These are phyloP conservation scores for Aspergillus sergii DNA, from an alignment of 2,329 filamentous ascomycete species.

Conservation along the genomic window DNA sequence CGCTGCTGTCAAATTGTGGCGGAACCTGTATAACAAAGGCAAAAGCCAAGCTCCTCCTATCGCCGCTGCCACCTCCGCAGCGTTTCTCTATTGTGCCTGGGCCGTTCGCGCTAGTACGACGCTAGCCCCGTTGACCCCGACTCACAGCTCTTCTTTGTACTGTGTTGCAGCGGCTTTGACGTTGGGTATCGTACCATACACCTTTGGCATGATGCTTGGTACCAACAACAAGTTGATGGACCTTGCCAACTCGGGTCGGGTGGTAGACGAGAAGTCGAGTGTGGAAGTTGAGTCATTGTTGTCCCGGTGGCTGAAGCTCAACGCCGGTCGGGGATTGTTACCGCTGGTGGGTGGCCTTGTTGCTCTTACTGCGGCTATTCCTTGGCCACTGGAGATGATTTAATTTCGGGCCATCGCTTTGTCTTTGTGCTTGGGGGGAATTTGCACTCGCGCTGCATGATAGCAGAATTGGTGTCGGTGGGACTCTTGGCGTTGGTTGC, in stretches of 20 bases:
- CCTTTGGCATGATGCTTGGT: conserved; percentile 28
- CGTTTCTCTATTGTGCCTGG: conserved; percentile 35
- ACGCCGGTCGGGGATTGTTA: conserved; percentile 16
- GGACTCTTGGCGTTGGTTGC: not conserved
- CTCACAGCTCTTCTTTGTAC: conserved; percentile 25
- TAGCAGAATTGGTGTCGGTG: not conserved
- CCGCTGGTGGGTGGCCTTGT: conserved; percentile 18
- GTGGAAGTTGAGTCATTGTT: conserved; percentile 17
- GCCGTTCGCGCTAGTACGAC: conserved; percentile 19
- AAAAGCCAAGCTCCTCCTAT: conserved; percentile 29
- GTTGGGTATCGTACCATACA: conserved; percentile 38
- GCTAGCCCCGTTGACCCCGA: conserved; percentile 15
- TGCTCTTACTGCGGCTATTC: conserved; percentile 18
- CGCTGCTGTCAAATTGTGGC: conserved; percentile 21
- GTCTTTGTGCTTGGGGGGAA: not conserved
- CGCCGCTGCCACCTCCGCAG: conserved; percentile 21
- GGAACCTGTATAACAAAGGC: conserved; percentile 25
- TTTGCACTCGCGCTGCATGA: not conserved
- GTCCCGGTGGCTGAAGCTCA: conserved; percentile 15
- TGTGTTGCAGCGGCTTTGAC: conserved; percentile 31
- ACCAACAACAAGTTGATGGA: conserved; percentile 32
- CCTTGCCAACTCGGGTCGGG: conserved; percentile 17
- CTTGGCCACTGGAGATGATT: conserved; percentile 4
- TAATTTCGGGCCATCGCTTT: not conserved
- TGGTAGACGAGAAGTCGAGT: conserved; percentile 14